These are phyloP conservation scores for Ceratocystis colombiana DNA, from an alignment of 2,329 filamentous ascomycete species.

Conservation along the genomic window DNA sequence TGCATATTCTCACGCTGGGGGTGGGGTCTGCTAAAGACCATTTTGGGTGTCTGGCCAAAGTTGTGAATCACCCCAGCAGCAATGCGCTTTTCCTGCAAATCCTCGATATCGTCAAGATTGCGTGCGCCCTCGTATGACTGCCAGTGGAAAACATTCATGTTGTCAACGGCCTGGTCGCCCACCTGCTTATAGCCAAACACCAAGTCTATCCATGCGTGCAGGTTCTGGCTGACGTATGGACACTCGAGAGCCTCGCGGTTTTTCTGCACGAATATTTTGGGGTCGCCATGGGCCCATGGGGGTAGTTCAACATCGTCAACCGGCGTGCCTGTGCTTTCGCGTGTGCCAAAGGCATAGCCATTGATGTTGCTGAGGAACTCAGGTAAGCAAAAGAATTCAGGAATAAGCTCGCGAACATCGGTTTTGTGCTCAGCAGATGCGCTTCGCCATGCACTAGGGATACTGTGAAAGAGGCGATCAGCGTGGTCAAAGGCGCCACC, in stretches of 20 bases:
- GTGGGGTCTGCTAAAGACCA: constrained; percentile 79
- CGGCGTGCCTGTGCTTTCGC: constrained; percentile 66
- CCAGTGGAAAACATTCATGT: constrained; percentile 90
- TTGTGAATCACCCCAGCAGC: constrained; percentile 97
- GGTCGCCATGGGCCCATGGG: constrained; percentile 92
- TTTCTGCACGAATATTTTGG: constrained; percentile 89
- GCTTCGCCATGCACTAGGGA: constrained; percentile 82
- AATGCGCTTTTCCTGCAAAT: constrained; percentile 74
- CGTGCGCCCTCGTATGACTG: constrained; percentile 90
- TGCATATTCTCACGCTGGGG: constrained; percentile 60
- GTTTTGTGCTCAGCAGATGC: constrained; percentile 83
- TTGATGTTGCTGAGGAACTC: constrained; percentile 95
- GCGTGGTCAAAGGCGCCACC: constrained; percentile 96
- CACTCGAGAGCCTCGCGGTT: constrained; percentile 94
- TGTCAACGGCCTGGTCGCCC: constrained; percentile 83
- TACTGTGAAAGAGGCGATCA: constrained; percentile 87
- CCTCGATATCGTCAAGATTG: constrained; percentile 81
- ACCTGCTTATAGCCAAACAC: constrained; percentile 91
- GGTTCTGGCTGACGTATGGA: constrained; percentile 75
- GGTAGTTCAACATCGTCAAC: constrained; percentile 86
- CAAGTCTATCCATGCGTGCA: constrained; percentile 93
- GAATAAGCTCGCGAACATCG: constrained; percentile 87
- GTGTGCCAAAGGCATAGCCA: constrained; percentile 80
- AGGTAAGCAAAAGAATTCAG: constrained; percentile 93
- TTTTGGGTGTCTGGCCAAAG: constrained; percentile 93